phyloP scores from a whole-genome alignment of 169 alveolate genomes.

The Cardiosporidium cionae region DNA sequence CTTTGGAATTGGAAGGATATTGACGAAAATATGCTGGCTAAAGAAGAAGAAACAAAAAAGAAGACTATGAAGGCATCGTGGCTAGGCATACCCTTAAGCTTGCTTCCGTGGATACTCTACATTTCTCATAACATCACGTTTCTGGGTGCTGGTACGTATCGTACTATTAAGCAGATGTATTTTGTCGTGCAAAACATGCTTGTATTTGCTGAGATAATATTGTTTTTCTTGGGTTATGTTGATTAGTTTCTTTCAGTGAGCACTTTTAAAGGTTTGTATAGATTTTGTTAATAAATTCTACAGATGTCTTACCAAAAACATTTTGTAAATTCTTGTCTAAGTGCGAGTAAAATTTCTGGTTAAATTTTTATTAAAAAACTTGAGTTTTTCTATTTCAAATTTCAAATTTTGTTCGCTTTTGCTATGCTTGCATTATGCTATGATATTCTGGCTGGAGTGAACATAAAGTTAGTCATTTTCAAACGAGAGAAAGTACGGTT shows the following conservation, averaged over 20 bases:
- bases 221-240: background rate
- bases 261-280: background rate
- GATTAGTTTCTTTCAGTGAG: background rate
- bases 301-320: background rate
- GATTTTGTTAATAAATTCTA: background rate
- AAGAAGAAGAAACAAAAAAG: background rate
- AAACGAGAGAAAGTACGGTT: too few species aligned
- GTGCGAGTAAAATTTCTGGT: background rate
- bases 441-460: too few species aligned
- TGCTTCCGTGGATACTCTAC: conserved; percentile 20
- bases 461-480: too few species aligned
- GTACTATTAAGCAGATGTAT: background rate
- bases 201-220: background rate
- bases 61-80: background rate
- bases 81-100: background rate
- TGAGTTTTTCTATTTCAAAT: too few species aligned
- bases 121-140: conserved; percentile 9
- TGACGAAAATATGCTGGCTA: background rate
- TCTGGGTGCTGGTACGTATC: conserved; percentile 9
- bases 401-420: too few species aligned
- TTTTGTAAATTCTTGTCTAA: background rate
- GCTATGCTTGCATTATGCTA: too few species aligned
- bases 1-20: background rate
- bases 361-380: too few species aligned
- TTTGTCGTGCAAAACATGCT: background rate